phyloP scores from a whole-genome alignment of 1,284 basidiomycete genomes.

The Stereum hirsutum region DNA sequence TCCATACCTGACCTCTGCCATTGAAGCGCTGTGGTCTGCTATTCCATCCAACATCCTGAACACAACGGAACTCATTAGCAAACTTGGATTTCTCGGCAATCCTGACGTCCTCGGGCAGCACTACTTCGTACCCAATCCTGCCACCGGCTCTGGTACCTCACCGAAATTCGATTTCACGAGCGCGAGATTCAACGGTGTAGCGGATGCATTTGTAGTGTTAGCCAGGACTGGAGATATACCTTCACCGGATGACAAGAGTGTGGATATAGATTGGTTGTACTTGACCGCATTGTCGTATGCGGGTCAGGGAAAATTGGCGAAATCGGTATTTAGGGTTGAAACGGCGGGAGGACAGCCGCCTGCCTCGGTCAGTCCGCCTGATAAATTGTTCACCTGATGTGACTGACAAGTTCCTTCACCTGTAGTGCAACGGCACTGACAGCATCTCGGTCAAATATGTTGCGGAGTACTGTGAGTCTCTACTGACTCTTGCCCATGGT shows the following conservation, averaged over 20 bases:
- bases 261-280: conserved; percentile 30
- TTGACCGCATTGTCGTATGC: conserved; percentile 20
- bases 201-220: conserved; percentile 19
- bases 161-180: conserved; percentile 25
- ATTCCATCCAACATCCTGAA: conserved; percentile 5
- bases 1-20: conserved; percentile 3
- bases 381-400: neutral
- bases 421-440: conserved; percentile 19
- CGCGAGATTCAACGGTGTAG: conserved; percentile 11
- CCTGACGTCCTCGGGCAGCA: conserved; percentile 21
- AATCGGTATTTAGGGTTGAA: conserved; percentile 25
- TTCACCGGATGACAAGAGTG: conserved; percentile 18
- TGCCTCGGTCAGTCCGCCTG: conserved; percentile 19
- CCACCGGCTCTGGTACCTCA: conserved; percentile 11
- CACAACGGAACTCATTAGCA: conserved; percentile 1
- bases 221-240: conserved; percentile 17
- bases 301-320: conserved; percentile 25
- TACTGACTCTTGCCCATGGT: too few relatives aligned
- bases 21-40: conserved; percentile 3
- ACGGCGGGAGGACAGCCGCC: conserved; percentile 31
- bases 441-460: conserved; percentile 16
- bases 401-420: neutral
- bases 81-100: conserved; percentile 3
- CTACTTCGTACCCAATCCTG: conserved; percentile 20
- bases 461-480: conserved; percentile 8